Conservation (phyloP, 768 basidiomycete genomes). For the Boletus subcaerulescens region DNA sequence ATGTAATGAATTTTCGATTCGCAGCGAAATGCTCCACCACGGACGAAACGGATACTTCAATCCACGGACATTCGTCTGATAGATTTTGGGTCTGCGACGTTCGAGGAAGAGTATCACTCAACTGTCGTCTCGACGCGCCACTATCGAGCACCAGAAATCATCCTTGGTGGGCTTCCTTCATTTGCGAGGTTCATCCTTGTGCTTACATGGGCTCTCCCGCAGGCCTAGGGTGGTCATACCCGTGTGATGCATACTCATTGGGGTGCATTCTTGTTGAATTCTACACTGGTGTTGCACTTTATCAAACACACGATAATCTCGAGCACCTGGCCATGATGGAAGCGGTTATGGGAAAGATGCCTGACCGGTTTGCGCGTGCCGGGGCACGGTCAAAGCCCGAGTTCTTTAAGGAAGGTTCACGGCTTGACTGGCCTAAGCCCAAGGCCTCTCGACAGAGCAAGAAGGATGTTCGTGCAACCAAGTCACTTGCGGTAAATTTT, state of each 20-base stretch:
- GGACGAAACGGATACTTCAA: slow-evolving; percentile 73
- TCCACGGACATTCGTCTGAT: slow-evolving; percentile 93
- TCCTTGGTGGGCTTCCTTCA: slow-evolving; percentile 67
- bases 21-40: slow-evolving; percentile 64
- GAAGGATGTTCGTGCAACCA: slow-evolving; percentile 89
- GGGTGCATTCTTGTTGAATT: slow-evolving; percentile 99
- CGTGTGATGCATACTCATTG: slow-evolving; percentile 97
- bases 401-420: slow-evolving; percentile 84
- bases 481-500: slow-evolving; percentile 64
- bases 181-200: slow-evolving; percentile 12
- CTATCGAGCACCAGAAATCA: slow-evolving; percentile 98
- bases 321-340: slow-evolving; percentile 99
- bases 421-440: slow-evolving; percentile 90
- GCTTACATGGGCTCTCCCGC: slow-evolving; percentile 8
- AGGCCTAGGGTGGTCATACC: slow-evolving; percentile 98
- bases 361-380: slow-evolving; percentile 73
- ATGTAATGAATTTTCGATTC: slow-evolving; percentile 12
- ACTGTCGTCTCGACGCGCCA: slow-evolving; percentile 97
- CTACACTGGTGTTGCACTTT: slow-evolving; percentile 95
- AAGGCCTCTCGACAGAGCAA: slow-evolving; percentile 86
- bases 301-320: slow-evolving; percentile 98
- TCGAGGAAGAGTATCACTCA: slow-evolving; percentile 97
- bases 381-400: slow-evolving; percentile 84
- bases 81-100: slow-evolving; percentile 98
- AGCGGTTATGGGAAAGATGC: slow-evolving; percentile 98